Percentiles rank a stretch among this genome's conserved stretches.
Conservation (phyloP, 257 asterid genomes). For the Henckelia pumila region DNA sequence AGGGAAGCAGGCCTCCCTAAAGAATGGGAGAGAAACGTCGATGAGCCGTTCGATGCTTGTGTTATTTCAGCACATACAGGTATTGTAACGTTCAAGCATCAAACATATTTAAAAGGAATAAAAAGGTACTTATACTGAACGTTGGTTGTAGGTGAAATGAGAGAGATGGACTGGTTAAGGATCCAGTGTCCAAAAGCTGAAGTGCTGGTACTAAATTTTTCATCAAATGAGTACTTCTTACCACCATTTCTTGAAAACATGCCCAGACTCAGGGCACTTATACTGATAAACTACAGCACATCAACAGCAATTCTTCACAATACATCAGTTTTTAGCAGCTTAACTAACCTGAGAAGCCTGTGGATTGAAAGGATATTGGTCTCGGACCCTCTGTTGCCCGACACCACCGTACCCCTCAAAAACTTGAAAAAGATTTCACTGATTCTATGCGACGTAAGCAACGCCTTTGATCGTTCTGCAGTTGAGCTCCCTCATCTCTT, state of each 20-base stretch:
- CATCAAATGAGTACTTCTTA: slow-evolving; percentile 55
- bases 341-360: slow-evolving; percentile 72
- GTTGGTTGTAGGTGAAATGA: slow-evolving; percentile 60
- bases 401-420: slow-evolving; percentile 54
- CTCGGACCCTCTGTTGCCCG: slow-evolving; percentile 54
- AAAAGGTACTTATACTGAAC: background rate
- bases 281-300: slow-evolving; percentile 62
- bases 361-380: slow-evolving; percentile 66
- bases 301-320: slow-evolving; percentile 53
- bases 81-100: slow-evolving; percentile 25
- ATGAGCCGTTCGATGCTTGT: slow-evolving; percentile 69
- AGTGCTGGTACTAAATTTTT: slow-evolving; percentile 75
- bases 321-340: slow-evolving; percentile 52
- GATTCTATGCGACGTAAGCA: slow-evolving; percentile 61
- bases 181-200: slow-evolving; percentile 88
- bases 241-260: slow-evolving; percentile 74
- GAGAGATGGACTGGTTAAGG: slow-evolving; percentile 65
- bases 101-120: background rate
- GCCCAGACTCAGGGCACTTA: slow-evolving; percentile 78
- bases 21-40: slow-evolving; percentile 84
- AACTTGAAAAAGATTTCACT: slow-evolving; percentile 63
- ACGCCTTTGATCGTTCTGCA: slow-evolving; percentile 39
- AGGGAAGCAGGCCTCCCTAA: slow-evolving; percentile 67
- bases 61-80: slow-evolving; percentile 89
- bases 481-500: slow-evolving; percentile 57